These are phyloP conservation scores for Globisporangium cylindrosporum DNA, from an alignment of 352 stramenopile species.

Conservation along the genomic window DNA sequence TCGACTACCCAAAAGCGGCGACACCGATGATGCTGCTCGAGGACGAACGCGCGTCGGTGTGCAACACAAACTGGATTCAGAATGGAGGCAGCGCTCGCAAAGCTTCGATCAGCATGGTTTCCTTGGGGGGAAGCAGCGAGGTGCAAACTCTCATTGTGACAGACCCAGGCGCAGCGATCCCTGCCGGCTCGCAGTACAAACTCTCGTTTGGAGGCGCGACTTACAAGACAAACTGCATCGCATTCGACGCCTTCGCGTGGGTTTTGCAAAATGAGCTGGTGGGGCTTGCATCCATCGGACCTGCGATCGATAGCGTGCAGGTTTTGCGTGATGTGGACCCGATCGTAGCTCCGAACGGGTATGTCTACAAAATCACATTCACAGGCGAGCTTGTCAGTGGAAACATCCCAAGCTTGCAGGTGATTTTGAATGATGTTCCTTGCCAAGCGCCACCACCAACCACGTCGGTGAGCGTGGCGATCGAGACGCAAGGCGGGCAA, in stretches of 20 bases:
- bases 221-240: conserved; percentile 30
- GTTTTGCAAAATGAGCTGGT: conserved; percentile 29
- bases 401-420: conserved; percentile 34
- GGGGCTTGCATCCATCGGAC: conserved; percentile 30
- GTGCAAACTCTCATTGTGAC: conserved; percentile 52
- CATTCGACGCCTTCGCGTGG: conserved; percentile 24
- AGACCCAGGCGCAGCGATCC: conserved; percentile 22
- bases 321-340: conserved; percentile 47
- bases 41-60: conserved; percentile 25
- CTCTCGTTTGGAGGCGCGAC: conserved; percentile 43
- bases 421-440: conserved; percentile 15
- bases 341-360: conserved; percentile 44
- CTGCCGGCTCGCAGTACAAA: conserved; percentile 30
- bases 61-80: conserved; percentile 25
- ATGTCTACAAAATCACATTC: conserved; percentile 69
- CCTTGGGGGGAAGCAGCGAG: conserved; percentile 57
- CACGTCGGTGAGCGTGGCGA: conserved; percentile 25
- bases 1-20: conserved; percentile 38
- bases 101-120: conserved; percentile 36
- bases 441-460: conserved; percentile 21
- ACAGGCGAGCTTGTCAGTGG: conserved; percentile 52
- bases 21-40: conserved; percentile 35
- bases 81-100: conserved; percentile 44
- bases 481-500: conserved; percentile 25
- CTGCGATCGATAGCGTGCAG: conserved; percentile 28